Percentiles rank a stretch among this genome's conserved stretches.
These are phyloP conservation scores for Starmerella floricola DNA, from an alignment of 805 yeast species.

Conservation along the genomic window DNA sequence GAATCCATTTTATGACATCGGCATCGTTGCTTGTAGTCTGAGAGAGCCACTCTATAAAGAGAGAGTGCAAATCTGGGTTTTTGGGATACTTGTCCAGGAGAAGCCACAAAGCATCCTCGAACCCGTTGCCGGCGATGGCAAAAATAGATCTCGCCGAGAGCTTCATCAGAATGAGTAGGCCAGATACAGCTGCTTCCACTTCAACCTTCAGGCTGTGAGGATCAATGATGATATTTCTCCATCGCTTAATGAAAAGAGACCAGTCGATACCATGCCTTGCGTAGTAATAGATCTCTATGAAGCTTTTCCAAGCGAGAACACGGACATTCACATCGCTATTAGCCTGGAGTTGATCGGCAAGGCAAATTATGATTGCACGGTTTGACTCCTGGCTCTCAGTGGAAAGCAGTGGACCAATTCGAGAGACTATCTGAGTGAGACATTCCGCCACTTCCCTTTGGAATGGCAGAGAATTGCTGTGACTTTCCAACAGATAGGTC, in stretches of 20 bases:
- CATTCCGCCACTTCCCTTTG: constrained; percentile 38
- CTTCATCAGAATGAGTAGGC: constrained; percentile 49
- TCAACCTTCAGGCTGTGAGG: constrained; percentile 2
- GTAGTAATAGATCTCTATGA: constrained; percentile 22
- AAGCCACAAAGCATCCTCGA: constrained; percentile 51
- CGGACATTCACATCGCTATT: constrained; percentile 14
- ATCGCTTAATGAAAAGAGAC: constrained; percentile 14
- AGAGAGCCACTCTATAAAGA: constrained; percentile 52
- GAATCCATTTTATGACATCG: constrained; percentile 39
- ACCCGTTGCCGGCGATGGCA: constrained; percentile 30
- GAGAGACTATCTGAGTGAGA: constrained; percentile 29
- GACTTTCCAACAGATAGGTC: constrained; percentile 38
- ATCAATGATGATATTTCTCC: constrained; percentile 15
- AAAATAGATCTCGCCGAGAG: constrained; percentile 40
- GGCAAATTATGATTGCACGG: constrained; percentile 22
- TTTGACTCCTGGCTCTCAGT: constrained; percentile 21
- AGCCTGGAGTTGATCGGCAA: constrained; percentile 28
- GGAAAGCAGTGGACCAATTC: constrained; percentile 41
- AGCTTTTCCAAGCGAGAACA: constrained; percentile 22
- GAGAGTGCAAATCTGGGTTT: constrained; percentile 34
- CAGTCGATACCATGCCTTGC: constrained; percentile 19
- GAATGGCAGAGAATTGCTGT: constrained; percentile 37
- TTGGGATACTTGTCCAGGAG: constrained; percentile 38
- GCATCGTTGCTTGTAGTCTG: constrained; percentile 27
- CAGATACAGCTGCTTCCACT: constrained; percentile 36